Base-by-base conservation (phyloP, 164 flowering plant species). In the Macadamia integrifolia region DNA sequence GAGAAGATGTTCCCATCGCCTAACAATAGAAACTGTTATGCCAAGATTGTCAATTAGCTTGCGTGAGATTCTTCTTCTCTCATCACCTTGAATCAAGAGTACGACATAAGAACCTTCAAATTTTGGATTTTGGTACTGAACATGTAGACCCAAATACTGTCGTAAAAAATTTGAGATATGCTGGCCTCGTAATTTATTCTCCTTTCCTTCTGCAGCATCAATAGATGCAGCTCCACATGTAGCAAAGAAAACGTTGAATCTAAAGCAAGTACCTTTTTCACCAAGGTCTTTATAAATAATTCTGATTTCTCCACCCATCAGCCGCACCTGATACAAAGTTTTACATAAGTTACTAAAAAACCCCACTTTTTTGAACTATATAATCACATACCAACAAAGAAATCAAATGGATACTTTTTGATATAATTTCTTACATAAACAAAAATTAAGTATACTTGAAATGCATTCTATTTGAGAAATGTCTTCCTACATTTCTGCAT, bases 251-350 rank as follows among this genome's bases (percentile, higher is more conserved):
- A 81, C 71, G 66, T 84, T 90, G 77, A 93, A 91, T 55, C 75
- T 82, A 75, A 93, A 91, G 69, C 97, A 86, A 59, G 91, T 87
- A 10, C 98, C 98, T 46, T 43, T 79, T 61, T 82, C 82, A 0
- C 89, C 87, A 12, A 66, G 66, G 30, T 73, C 87, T 69, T 90
- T 93, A 68, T 90, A 91, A 9, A 76, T 70, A 60, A 93, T 84
- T 1, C 68, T 69, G 50, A 91, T 90, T 28, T 93, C 98, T 60
- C 98, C 97, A 17, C 89, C 90, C 96, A 91, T 91, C 49, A 93
- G 64, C 13, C 89, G 88, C 3, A 91, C 98, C 98, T 91, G 72
- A 46, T 11, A 46, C 13, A 46, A 8, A 46, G 1, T 46, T 46
- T 53, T 29, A 56, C 35, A 15, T 13, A 14, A 46, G 12, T 46